These are phyloP conservation scores for Exsudoporus frostii DNA, from an alignment of 768 basidiomycete species.

Conservation along the genomic window DNA sequence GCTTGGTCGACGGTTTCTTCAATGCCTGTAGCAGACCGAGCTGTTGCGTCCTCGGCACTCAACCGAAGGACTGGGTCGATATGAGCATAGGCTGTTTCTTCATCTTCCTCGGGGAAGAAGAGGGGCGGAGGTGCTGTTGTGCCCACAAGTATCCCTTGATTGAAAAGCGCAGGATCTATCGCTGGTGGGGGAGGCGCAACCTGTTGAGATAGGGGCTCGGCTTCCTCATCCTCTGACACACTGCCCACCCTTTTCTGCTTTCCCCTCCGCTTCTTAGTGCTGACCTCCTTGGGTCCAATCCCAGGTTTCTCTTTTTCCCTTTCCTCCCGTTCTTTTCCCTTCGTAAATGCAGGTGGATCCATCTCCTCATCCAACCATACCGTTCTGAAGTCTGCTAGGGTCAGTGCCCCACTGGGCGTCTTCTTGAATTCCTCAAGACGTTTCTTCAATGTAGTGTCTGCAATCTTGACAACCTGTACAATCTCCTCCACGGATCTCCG, in stretches of 20 bases:
- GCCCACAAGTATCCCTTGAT: constrained; percentile 65
- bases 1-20: constrained; percentile 62
- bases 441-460: constrained; percentile 92
- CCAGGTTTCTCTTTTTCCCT: constrained; percentile 44
- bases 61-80: constrained; percentile 57
- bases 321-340: constrained; percentile 70
- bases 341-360: constrained; percentile 87
- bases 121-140: constrained; percentile 39
- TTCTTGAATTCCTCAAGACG: constrained; percentile 92
- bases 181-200: constrained; percentile 18
- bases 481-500: constrained; percentile 91
- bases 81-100: constrained; percentile 39
- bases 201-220: constrained; percentile 14
- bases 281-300: constrained; percentile 27
- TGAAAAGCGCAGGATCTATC: constrained; percentile 59
- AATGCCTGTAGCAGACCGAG: constrained; percentile 34
- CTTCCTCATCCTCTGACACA: constrained; percentile 34
- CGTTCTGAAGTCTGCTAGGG: constrained; percentile 83
- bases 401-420: constrained; percentile 81
- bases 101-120: constrained; percentile 45
- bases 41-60: constrained; percentile 11
- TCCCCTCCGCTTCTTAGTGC: constrained; percentile 32
- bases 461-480: constrained; percentile 98
- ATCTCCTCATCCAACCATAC: constrained; percentile 91
- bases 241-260: constrained; percentile 41